These are phyloP conservation scores for Potentilla sterilis DNA, from an alignment of 306 rosid species.

Conservation along the genomic window DNA sequence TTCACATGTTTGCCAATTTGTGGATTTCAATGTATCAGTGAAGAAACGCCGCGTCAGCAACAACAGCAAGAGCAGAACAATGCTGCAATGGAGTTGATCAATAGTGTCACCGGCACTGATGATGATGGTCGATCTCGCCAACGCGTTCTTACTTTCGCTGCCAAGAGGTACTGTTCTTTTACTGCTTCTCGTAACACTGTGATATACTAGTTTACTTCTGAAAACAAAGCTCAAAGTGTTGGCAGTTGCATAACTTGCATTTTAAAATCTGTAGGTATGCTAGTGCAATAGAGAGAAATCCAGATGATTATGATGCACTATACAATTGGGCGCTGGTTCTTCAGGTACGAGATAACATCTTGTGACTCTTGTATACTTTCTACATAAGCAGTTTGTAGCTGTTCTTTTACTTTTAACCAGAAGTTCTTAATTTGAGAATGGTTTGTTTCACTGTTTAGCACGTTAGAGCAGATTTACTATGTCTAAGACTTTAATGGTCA, in stretches of 20 bases:
- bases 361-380: slow-evolving; percentile 9
- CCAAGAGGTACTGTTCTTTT: slow-evolving; percentile 61
- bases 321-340: slow-evolving; percentile 99
- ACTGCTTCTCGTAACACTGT: not conserved
- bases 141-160: slow-evolving; percentile 94
- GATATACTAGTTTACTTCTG: not conserved
- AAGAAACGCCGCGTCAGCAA: slow-evolving; percentile 50
- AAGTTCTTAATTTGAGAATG: slow-evolving; percentile 13
- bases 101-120: slow-evolving; percentile 75
- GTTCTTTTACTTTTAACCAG: slow-evolving; percentile 9
- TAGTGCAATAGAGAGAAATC: slow-evolving; percentile 85
- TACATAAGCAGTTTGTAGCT: slow-evolving; percentile 8
- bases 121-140: slow-evolving; percentile 99
- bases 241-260: not conserved
- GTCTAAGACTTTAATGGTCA: slow-evolving; percentile 14
- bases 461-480: slow-evolving; percentile 5
- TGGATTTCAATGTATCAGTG: slow-evolving; percentile 43
- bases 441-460: not conserved
- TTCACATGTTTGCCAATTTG: slow-evolving; percentile 8
- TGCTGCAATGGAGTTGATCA: slow-evolving; percentile 92
- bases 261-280: slow-evolving; percentile 71
- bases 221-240: not conserved
- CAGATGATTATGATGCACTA: slow-evolving; percentile 92
- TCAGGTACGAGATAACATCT: slow-evolving; percentile 61
- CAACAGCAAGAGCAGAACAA: slow-evolving; percentile 62